Conservation (phyloP, 345 rosid species). For the Erysimum cheiranthoides region DNA sequence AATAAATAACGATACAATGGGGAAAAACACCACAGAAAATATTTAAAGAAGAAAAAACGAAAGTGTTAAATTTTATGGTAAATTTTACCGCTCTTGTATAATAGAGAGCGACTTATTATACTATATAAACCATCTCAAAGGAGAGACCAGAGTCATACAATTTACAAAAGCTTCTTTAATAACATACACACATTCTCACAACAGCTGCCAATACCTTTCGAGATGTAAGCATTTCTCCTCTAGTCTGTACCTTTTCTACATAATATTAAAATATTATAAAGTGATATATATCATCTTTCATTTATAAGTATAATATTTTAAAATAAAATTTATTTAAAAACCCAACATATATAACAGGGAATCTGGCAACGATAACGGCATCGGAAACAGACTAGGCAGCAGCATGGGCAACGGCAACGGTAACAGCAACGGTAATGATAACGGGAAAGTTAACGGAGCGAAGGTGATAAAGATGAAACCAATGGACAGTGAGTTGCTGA, state of each 20-base stretch:
- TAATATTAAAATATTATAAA: not conserved
- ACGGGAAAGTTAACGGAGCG: constrained; percentile 23
- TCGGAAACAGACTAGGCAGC: not conserved
- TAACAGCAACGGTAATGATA: not conserved
- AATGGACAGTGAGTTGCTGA: constrained; percentile 40
- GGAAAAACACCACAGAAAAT: not conserved
- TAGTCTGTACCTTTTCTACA: not conserved
- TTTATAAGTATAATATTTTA: not conserved
- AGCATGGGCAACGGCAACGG: not conserved
- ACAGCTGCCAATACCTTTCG: not conserved
- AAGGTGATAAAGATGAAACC: constrained; percentile 33
- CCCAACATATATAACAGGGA: constrained; percentile 18
- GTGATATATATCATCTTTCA: not conserved
- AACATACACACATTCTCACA: constrained; percentile 12
- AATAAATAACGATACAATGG: not conserved
- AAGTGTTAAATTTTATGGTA: not conserved
- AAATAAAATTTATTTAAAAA: not conserved
- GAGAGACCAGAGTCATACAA: constrained; percentile 3
- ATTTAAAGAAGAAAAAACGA: not conserved
- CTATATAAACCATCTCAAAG: constrained; percentile 23
- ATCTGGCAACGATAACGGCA: not conserved
- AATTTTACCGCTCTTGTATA: not conserved
- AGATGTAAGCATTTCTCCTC: constrained; percentile 25
- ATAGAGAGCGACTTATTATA: not conserved
- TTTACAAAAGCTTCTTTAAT: constrained; percentile 17